Conservation (phyloP, 2,329 filamentous ascomycete genomes). For the Fusarium papillatum region DNA sequence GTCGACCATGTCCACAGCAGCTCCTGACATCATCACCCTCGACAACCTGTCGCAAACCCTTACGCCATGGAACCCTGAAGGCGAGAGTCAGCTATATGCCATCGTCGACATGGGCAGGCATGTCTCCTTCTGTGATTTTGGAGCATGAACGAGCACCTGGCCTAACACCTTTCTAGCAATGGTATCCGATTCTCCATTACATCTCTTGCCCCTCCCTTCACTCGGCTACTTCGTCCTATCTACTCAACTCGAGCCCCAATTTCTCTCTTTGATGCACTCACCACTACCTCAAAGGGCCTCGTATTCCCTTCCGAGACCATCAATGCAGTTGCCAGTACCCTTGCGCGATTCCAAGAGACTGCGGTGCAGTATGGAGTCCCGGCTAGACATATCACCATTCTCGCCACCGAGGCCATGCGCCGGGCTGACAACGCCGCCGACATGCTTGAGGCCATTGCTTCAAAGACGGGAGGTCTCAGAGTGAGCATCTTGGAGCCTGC, state of each 20-base stretch:
- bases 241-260: constrained; percentile 85
- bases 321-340: constrained; percentile 71
- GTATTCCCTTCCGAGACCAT: constrained; percentile 71
- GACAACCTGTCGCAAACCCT: constrained; percentile 64
- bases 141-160: not conserved
- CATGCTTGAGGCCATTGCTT: constrained; percentile 75
- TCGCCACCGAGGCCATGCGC: constrained; percentile 92
- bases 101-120: constrained; percentile 74
- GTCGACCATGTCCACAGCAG: constrained; percentile 43
- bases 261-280: constrained; percentile 88
- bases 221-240: constrained; percentile 81
- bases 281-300: constrained; percentile 57
- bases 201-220: constrained; percentile 77
- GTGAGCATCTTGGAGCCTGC: constrained; percentile 82
- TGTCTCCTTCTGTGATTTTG: constrained; percentile 10
- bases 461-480: constrained; percentile 71
- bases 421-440: constrained; percentile 80
- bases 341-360: constrained; percentile 79
- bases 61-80: constrained; percentile 61
- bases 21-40: constrained; percentile 62
- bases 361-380: constrained; percentile 80
- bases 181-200: constrained; percentile 95
- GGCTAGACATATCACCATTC: constrained; percentile 74
- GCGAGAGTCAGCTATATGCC: constrained; percentile 65
- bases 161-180: constrained; percentile 69